Percentiles rank a stretch among this genome's conserved stretches.
These are phyloP conservation scores for Pleurotus pulmonarius DNA, from an alignment of 768 basidiomycete genomes.

Conservation along the genomic window DNA sequence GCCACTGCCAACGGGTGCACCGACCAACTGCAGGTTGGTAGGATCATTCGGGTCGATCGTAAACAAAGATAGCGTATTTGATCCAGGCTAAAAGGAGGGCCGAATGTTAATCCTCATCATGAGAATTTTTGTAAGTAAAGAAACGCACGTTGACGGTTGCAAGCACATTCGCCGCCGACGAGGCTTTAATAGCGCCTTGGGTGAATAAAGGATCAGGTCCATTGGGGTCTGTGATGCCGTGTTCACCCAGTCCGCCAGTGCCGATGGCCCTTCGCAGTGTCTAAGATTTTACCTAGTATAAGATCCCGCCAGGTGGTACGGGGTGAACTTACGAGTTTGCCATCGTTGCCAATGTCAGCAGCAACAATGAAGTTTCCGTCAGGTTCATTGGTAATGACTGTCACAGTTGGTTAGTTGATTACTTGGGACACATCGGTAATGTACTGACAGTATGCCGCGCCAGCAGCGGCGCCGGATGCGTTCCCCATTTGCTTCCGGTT, in stretches of 20 bases:
- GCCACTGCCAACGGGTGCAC: constrained; percentile 37
- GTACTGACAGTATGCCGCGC: constrained; percentile 16
- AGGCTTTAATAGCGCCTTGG: constrained; percentile 37
- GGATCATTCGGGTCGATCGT: constrained; percentile 39
- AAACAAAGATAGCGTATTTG: constrained; percentile 40
- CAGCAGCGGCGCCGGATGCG: constrained; percentile 9
- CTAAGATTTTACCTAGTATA: constrained; percentile 9
- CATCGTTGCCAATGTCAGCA: constrained; percentile 36
- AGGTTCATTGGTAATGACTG: constrained; percentile 50
- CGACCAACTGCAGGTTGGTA: constrained; percentile 35
- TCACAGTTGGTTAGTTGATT: neutral
- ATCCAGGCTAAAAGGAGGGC: constrained; percentile 33
- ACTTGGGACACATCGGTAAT: neutral
- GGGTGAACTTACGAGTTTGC: constrained; percentile 29
- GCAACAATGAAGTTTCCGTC: constrained; percentile 41
- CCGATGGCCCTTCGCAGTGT: constrained; percentile 24
- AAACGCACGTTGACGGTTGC: constrained; percentile 31
- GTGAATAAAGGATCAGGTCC: constrained; percentile 40
- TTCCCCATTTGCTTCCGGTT: constrained; percentile 9
- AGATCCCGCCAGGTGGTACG: too few species aligned
- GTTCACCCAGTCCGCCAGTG: constrained; percentile 31
- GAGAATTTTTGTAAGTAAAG: neutral
- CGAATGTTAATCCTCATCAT: neutral
- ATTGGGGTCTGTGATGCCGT: constrained; percentile 23
- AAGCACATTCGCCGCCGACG: constrained; percentile 27